Evolutionary conservation across 2,329 filamentous ascomycete genomes (phyloP).

Genomic region (Amphichorda felina): DNA sequence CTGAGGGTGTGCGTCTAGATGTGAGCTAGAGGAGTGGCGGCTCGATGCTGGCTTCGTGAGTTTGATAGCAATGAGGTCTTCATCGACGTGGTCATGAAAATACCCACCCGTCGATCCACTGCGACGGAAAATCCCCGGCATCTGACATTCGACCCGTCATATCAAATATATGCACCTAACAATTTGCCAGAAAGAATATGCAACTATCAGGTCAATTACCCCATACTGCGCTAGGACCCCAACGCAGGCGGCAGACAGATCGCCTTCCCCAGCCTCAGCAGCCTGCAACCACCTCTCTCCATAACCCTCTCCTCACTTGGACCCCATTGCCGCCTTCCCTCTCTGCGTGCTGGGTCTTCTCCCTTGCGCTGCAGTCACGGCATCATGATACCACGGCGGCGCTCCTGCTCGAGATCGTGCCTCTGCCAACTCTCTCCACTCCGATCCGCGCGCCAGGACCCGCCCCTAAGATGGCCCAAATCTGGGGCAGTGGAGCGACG

Average conservation of each 20-base stretch:
- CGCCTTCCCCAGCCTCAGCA: too few relatives aligned
- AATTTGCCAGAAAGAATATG: background rate
- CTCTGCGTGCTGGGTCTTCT: background rate
- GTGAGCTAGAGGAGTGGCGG: background rate
- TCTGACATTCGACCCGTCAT: too few relatives aligned
- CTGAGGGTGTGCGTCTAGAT: background rate
- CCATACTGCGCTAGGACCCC: slow-evolving; percentile 1
- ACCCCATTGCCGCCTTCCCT: background rate
- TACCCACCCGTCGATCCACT: background rate
- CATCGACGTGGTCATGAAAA: background rate
- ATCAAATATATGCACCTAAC: background rate
- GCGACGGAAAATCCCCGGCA: slow-evolving; percentile 1
- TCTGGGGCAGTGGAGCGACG: slow-evolving; percentile 2
- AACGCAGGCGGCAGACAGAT: too few relatives aligned
- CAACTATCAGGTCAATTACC: slow-evolving; percentile 1
- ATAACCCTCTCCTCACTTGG: background rate
- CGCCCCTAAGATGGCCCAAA: slow-evolving; percentile 1
- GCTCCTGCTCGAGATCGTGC: slow-evolving; percentile 11
- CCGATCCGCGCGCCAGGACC: slow-evolving; percentile 1
- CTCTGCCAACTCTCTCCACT: slow-evolving; percentile 3
- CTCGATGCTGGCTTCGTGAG: too few relatives aligned
- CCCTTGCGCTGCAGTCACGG: background rate
- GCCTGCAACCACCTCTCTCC: too few relatives aligned
- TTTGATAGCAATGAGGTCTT: background rate
- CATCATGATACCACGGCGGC: slow-evolving; percentile 17